phyloP scores from a whole-genome alignment of 352 stramenopile species.

The Phytophthora foliorum region DNA sequence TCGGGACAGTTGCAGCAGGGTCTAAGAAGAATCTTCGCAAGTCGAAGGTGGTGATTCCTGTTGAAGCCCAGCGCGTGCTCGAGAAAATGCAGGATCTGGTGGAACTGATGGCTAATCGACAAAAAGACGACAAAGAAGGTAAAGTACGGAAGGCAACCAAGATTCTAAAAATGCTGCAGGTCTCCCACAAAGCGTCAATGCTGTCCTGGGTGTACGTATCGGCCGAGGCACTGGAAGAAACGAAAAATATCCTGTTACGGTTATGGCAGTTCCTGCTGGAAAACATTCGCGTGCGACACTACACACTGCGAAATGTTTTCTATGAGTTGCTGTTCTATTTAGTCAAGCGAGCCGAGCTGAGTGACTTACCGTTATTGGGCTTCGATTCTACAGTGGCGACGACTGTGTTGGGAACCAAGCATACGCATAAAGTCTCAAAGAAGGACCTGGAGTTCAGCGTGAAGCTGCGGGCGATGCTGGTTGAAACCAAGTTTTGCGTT shows the following conservation, averaged over 20 bases:
- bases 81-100: conserved; percentile 92
- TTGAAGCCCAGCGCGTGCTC: conserved; percentile 87
- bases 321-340: conserved; percentile 92
- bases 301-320: conserved; percentile 91
- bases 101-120: conserved; percentile 86
- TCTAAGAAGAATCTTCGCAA: conserved; percentile 76
- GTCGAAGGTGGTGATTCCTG: conserved; percentile 83
- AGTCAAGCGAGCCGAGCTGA: conserved; percentile 88
- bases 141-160: conserved; percentile 93
- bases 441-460: conserved; percentile 87
- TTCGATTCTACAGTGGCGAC: conserved; percentile 85
- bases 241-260: conserved; percentile 86
- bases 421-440: conserved; percentile 80
- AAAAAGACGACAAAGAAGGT: conserved; percentile 92
- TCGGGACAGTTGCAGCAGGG: conserved; percentile 59
- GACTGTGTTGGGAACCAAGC: conserved; percentile 72
- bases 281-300: conserved; percentile 92
- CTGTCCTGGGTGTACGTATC: conserved; percentile 91
- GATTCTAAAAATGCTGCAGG: conserved; percentile 91
- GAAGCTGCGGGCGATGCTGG: conserved; percentile 89
- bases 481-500: conserved; percentile 91
- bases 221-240: conserved; percentile 85
- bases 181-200: conserved; percentile 92
- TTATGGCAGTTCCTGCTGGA: conserved; percentile 91
- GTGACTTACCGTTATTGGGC: conserved; percentile 82